Conservation (phyloP, 2,329 filamentous ascomycete genomes). For the Monilinia aucupariae region DNA sequence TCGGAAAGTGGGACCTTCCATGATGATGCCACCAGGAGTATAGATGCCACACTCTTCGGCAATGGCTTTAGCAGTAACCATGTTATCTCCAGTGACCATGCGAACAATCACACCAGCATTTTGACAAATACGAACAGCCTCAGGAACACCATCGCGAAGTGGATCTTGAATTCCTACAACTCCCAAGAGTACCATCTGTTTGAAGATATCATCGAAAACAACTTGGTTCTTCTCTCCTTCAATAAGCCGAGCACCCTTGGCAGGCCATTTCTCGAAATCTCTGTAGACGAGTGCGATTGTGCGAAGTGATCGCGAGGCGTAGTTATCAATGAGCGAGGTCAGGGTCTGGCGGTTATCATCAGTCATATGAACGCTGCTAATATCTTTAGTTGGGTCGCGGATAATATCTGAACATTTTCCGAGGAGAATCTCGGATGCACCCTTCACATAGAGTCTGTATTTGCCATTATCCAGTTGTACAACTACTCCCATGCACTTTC, state of each 20-base stretch:
- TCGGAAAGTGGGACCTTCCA: conserved; percentile 65
- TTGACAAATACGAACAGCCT: conserved; percentile 62
- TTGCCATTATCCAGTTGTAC: conserved; percentile 44
- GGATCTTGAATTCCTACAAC: conserved; percentile 73
- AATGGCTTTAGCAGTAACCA: conserved; percentile 67
- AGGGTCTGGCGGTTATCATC: conserved; percentile 51
- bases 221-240: conserved; percentile 58
- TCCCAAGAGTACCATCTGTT: conserved; percentile 67
- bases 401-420: conserved; percentile 46
- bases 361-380: conserved; percentile 48
- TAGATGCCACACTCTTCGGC: conserved; percentile 64
- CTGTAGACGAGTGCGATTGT: conserved; percentile 71
- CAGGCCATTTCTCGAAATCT: conserved; percentile 67
- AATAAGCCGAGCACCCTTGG: conserved; percentile 46
- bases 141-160: conserved; percentile 60
- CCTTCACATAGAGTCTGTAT: conserved; percentile 47
- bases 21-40: conserved; percentile 50
- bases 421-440: conserved; percentile 48
- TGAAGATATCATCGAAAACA: conserved; percentile 62
- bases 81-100: conserved; percentile 70
- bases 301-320: conserved; percentile 62
- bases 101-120: conserved; percentile 65
- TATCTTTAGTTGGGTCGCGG: conserved; percentile 52
- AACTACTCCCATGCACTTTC: conserved; percentile 66
- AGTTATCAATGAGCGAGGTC: conserved; percentile 51